Base-by-base conservation (phyloP, 2,329 filamentous ascomycete species). In the Phialophora verrucosa region DNA sequence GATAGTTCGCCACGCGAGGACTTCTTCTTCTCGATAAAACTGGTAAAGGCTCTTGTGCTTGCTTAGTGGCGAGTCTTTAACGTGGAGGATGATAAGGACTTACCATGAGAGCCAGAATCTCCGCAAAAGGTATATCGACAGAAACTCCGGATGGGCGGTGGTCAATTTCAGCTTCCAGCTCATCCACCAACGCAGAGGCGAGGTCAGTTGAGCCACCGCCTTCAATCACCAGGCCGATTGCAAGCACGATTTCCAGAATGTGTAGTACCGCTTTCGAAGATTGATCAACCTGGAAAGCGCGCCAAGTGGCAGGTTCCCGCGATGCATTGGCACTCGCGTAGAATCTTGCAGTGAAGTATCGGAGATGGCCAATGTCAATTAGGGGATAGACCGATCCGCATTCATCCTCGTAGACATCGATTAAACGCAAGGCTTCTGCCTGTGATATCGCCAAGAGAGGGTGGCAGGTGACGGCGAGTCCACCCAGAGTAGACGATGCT, bases 1-100 rank as follows among this genome's bases (percentile, higher is more conserved):
- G 49, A 83, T 84, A 0, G 80, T 75, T 0, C 82, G 78, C 81
- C 82, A 84, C 0, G 82, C 79, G 0, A 84, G 76, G 1, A 84
- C 75, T 60, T 85, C 83, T 31, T 85, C 81, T 57, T 83, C 83
- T 11, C 77, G 77, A 65, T 84, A 78, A 17, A 77, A 66, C 25
- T 66, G 64, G 44, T 66, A 66, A 23, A 66, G 31, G 42, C 64
- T 66, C 64, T 66, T 42, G 17, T 10, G 20, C 12, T 42, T 59
- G 11, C 17, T 60, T 35, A 65, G 63, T 54, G 44, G 20, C 2
- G 17, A 25, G 23, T 25, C 11, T 11, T n/a, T 53, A 29, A 49
- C 20, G 7, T 58, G 29, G 4, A 58, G 31, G 10, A 32, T 14
- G 32, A 35, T 23, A 8, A 32, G 47, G 14, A 25, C 23, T 25